These are phyloP conservation scores for Xylariaceae sp. DNA, from an alignment of 2,329 filamentous ascomycete genomes.

Conservation along the genomic window DNA sequence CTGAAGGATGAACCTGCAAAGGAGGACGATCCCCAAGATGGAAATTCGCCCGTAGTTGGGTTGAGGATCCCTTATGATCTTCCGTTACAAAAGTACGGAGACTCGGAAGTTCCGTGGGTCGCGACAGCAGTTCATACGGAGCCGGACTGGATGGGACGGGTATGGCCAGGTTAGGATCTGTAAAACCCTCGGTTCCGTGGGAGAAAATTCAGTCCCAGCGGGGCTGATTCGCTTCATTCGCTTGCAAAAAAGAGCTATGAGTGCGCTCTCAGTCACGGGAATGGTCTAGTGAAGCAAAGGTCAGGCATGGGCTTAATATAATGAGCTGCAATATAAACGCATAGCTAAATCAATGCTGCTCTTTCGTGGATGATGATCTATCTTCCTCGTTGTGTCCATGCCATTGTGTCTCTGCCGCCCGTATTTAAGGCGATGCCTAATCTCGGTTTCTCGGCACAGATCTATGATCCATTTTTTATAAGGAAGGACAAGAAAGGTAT, in stretches of 20 bases:
- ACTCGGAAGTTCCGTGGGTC: conserved; percentile 70
- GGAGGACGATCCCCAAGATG: conserved; percentile 2
- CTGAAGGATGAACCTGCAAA: conserved; percentile 49
- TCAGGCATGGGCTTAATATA: neutral
- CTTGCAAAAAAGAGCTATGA: neutral
- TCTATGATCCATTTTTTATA: neutral
- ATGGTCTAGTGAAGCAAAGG: neutral
- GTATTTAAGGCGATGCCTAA: neutral
- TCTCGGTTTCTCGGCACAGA: neutral
- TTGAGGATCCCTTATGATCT: conserved; percentile 79
- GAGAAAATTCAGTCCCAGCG: neutral
- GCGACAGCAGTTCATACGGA: conserved; percentile 54
- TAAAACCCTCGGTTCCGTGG: neutral
- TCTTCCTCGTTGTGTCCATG: neutral
- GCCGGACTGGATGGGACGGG: conserved; percentile 54
- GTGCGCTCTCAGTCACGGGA: neutral
- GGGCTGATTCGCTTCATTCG: neutral
- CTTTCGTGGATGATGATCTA: neutral
- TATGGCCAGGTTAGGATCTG: conserved; percentile 32
- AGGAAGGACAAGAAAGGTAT: neutral
- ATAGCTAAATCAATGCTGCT: neutral
- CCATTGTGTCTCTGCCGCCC: neutral
- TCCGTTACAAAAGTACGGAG: conserved; percentile 61
- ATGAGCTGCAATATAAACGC: neutral
- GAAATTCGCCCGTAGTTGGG: conserved; percentile 48